Percentiles rank a stretch among this genome's conserved stretches.
phyloP scores from a whole-genome alignment of 2,329 filamentous ascomycete species.

The Penicillium glabrum region DNA sequence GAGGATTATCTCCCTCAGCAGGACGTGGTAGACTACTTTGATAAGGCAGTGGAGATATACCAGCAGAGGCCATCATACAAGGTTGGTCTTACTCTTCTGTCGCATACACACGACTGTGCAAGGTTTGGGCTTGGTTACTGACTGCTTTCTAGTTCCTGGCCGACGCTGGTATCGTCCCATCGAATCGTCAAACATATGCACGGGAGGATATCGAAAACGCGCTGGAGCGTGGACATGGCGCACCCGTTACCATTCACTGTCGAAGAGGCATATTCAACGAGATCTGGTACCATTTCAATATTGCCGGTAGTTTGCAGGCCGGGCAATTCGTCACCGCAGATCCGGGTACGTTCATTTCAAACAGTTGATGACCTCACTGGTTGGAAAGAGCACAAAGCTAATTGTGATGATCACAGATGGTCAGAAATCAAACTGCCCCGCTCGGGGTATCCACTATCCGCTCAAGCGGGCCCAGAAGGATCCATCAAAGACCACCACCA shows the following conservation, averaged over 20 bases:
- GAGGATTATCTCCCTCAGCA: constrained; percentile 58
- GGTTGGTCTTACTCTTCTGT: constrained; percentile 29
- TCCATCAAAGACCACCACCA: constrained; percentile 39
- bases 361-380: not conserved
- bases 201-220: constrained; percentile 59
- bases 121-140: constrained; percentile 1
- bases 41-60: constrained; percentile 65
- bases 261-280: constrained; percentile 50
- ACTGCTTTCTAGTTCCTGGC: constrained; percentile 50
- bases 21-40: constrained; percentile 70
- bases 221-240: constrained; percentile 54
- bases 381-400: not conserved
- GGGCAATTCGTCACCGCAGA: constrained; percentile 35
- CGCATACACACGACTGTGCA: not conserved
- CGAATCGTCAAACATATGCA: constrained; percentile 57
- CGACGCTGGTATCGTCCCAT: constrained; percentile 60
- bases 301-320: constrained; percentile 46
- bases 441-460: constrained; percentile 62
- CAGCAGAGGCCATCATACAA: constrained; percentile 65
- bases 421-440: constrained; percentile 62
- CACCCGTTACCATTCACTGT: constrained; percentile 61
- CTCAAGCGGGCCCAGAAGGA: constrained; percentile 53
- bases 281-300: constrained; percentile 65
- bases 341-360: constrained; percentile 30
- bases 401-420: constrained; percentile 43